These are phyloP conservation scores for Phytophthora crassamura DNA, from an alignment of 352 stramenopile species.

Conservation along the genomic window DNA sequence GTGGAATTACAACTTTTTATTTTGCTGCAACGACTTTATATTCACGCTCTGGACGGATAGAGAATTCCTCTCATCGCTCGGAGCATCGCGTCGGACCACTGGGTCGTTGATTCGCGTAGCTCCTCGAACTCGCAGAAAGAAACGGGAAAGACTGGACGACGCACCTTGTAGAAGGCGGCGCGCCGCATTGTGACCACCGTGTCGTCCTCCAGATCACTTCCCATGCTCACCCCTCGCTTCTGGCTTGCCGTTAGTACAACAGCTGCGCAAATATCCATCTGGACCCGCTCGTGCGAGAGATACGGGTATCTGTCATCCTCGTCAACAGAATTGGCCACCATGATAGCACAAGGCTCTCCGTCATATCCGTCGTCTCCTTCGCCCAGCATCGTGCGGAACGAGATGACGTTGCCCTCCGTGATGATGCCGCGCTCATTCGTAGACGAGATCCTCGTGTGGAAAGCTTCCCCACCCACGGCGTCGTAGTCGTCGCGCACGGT, in stretches of 20 bases:
- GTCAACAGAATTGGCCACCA: slow-evolving; percentile 36
- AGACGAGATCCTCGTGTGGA: slow-evolving; percentile 35
- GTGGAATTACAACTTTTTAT: too few species aligned
- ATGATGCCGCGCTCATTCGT: slow-evolving; percentile 29
- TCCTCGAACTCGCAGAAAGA: slow-evolving; percentile 20
- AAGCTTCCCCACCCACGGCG: slow-evolving; percentile 16
- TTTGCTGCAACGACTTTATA: too few species aligned
- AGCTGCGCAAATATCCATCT: slow-evolving; percentile 34
- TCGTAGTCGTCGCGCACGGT: too few species aligned
- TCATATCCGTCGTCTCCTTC: slow-evolving; percentile 19
- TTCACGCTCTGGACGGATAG: slow-evolving; percentile 15
- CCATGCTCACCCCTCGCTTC: not conserved
- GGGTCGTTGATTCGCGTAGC: slow-evolving; percentile 9
- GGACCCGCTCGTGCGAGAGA: slow-evolving; percentile 18
- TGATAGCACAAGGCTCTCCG: slow-evolving; percentile 21
- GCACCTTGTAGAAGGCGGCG: slow-evolving; percentile 28
- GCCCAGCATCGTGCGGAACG: slow-evolving; percentile 31
- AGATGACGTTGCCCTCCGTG: slow-evolving; percentile 38
- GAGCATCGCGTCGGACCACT: slow-evolving; percentile 35
- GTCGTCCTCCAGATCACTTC: not conserved
- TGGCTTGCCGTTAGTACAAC: slow-evolving; percentile 31
- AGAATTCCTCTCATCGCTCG: slow-evolving; percentile 27
- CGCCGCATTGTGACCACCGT: slow-evolving; percentile 36
- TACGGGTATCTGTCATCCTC: slow-evolving; percentile 42
- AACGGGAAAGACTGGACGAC: slow-evolving; percentile 26